These are phyloP conservation scores for Mortierella sp. DNA, from an alignment of 371 early-diverging fungal genomes.

Conservation along the genomic window DNA sequence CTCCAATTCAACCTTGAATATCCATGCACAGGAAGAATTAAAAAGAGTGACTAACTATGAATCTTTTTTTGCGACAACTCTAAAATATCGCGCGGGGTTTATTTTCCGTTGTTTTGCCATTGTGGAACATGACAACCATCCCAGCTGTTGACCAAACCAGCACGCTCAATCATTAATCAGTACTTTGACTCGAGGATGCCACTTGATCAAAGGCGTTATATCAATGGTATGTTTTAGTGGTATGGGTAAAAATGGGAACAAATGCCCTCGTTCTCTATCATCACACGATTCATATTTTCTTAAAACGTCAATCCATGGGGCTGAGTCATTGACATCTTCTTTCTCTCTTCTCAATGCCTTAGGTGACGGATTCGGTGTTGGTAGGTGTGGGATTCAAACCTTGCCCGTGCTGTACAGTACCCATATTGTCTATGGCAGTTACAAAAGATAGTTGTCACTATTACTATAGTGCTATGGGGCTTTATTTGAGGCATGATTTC, in stretches of 20 bases:
- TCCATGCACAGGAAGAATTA: constrained; percentile 1
- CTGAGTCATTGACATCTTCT: neutral
- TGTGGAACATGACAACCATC: neutral
- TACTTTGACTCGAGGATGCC: constrained; percentile 80
- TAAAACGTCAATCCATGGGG: too few relatives aligned
- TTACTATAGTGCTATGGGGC: too few relatives aligned
- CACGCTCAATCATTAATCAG: constrained; percentile 89
- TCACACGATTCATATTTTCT: neutral
- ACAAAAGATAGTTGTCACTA: too few relatives aligned
- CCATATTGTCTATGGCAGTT: neutral
- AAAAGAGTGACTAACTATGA: neutral
- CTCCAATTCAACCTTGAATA: neutral
- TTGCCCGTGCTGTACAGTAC: too few relatives aligned
- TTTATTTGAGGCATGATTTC: too few relatives aligned
- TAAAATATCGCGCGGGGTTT: neutral
- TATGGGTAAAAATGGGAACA: neutral
- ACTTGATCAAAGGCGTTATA: constrained; percentile 71
- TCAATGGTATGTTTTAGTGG: constrained; percentile 72
- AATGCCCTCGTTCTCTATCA: neutral
- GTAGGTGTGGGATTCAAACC: constrained; percentile 41
- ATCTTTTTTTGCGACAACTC: neutral
- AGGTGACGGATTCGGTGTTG: constrained; percentile 92
- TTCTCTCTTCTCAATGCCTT: constrained; percentile 1
- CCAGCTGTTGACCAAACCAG: constrained; percentile 68
- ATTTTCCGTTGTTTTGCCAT: neutral